Evolutionary conservation across 306 rosid species (phyloP).

Genomic region (Castanospermum australe): DNA sequence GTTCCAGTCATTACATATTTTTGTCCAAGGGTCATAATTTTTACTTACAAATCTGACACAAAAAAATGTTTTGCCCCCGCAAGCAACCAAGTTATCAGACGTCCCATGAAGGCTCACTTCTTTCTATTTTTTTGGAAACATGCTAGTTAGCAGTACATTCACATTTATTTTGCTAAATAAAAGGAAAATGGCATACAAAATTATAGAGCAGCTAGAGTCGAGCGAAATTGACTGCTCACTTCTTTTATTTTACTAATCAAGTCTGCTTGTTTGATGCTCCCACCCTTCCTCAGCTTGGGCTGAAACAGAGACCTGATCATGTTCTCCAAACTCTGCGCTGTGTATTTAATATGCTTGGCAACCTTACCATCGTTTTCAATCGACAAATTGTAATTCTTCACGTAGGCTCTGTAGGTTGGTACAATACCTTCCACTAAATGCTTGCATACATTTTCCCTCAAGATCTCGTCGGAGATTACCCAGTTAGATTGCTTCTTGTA

Average conservation of each 20-base stretch:
- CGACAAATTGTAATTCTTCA: slow-evolving; percentile 48
- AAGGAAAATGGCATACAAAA: slow-evolving; percentile 21
- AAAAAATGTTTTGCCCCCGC: not conserved
- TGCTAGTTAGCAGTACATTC: not conserved
- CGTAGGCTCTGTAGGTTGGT: slow-evolving; percentile 54
- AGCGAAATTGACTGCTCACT: slow-evolving; percentile 46
- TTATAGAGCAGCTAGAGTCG: slow-evolving; percentile 38
- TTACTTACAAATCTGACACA: no score
- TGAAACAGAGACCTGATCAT: slow-evolving; percentile 59
- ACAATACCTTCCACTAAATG: slow-evolving; percentile 68
- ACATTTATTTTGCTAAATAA: not conserved
- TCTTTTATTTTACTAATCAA: slow-evolving; percentile 50
- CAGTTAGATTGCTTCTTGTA: slow-evolving; percentile 64
- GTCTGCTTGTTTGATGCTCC: slow-evolving; percentile 36
- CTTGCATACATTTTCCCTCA: slow-evolving; percentile 59
- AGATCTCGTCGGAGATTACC: slow-evolving; percentile 55
- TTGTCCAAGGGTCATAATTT: no score
- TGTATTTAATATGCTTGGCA: slow-evolving; percentile 51
- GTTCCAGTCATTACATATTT: not conserved
- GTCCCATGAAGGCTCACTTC: not conserved
- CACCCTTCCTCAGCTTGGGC: slow-evolving; percentile 36
- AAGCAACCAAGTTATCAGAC: not conserved
- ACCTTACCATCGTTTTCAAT: slow-evolving; percentile 53
- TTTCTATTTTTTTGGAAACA: not conserved
- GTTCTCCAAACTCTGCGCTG: slow-evolving; percentile 56